Evolutionary conservation across 1,139 yeast genomes (phyloP).

Genomic region (Protomyces gravidus): DNA sequence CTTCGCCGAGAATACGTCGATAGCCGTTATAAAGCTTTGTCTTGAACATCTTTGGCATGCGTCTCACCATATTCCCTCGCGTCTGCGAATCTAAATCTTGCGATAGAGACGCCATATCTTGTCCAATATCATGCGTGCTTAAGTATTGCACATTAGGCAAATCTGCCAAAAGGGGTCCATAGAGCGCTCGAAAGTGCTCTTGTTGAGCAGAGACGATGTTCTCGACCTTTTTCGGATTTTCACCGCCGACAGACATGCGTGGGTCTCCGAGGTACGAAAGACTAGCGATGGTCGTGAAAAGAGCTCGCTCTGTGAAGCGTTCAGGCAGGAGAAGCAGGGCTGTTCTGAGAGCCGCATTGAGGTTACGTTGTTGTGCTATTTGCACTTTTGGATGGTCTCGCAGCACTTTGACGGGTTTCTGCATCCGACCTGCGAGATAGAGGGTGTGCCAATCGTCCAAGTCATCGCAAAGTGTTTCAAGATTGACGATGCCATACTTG

Average conservation of each 20-base stretch:
- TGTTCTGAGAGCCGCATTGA: constrained; percentile 73
- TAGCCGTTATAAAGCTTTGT: constrained; percentile 43
- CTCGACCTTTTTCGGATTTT: constrained; percentile 79
- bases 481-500: constrained; percentile 81
- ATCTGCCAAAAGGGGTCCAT: constrained; percentile 61
- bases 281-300: constrained; percentile 72
- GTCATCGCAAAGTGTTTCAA: constrained; percentile 59
- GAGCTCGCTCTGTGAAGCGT: constrained; percentile 55
- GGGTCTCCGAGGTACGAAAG: constrained; percentile 82
- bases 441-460: constrained; percentile 76
- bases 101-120: constrained; percentile 38
- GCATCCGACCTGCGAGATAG: constrained; percentile 87
- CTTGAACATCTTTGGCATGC: constrained; percentile 54
- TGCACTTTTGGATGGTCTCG: constrained; percentile 59
- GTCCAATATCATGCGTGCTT: not conserved
- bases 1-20: constrained; percentile 27
- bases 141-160: constrained; percentile 39
- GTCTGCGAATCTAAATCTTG: constrained; percentile 42
- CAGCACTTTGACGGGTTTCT: constrained; percentile 78
- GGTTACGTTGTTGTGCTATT: constrained; percentile 68
- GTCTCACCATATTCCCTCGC: constrained; percentile 43
- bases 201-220: constrained; percentile 81
- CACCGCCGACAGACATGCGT: constrained; percentile 81
- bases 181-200: constrained; percentile 61
- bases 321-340: constrained; percentile 58